Percentiles rank a stretch among this genome's conserved stretches.
phyloP scores from a whole-genome alignment of 345 rosid genomes.

The Pistacia vera region DNA sequence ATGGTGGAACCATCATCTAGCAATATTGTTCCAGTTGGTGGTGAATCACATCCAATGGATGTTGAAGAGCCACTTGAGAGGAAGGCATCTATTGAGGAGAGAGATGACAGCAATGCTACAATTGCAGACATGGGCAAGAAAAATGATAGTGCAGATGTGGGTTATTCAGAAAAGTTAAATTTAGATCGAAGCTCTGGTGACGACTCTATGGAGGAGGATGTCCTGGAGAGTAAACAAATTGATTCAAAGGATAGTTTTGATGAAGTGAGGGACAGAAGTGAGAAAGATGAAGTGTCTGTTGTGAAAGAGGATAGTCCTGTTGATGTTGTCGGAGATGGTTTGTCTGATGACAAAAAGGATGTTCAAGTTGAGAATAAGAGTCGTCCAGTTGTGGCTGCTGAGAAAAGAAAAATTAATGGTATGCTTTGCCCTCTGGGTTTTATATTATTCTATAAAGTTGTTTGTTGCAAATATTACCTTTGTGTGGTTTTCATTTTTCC shows the following conservation, averaged over 20 bases:
- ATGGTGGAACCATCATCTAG: slow-evolving; percentile 80
- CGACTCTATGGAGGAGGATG: slow-evolving; percentile 95
- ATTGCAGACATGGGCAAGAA: slow-evolving; percentile 68
- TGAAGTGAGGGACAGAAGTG: slow-evolving; percentile 55
- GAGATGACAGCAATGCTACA: slow-evolving; percentile 63
- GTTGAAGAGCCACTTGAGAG: slow-evolving; percentile 77
- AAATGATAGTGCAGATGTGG: slow-evolving; percentile 65
- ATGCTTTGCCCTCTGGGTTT: slow-evolving; percentile 23
- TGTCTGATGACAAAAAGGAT: slow-evolving; percentile 40
- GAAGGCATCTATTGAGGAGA: slow-evolving; percentile 63
- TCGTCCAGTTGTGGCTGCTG: slow-evolving; percentile 41
- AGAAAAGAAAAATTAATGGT: slow-evolving; percentile 89
- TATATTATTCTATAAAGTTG: neutral
- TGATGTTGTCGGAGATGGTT: slow-evolving; percentile 49
- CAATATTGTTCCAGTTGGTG: slow-evolving; percentile 56
- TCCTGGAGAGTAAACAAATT: slow-evolving; percentile 70
- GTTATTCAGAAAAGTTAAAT: slow-evolving; percentile 85
- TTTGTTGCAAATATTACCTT: slow-evolving; percentile 4
- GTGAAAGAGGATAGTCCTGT: slow-evolving; percentile 47
- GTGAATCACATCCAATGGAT: slow-evolving; percentile 89
- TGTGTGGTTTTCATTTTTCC: neutral
- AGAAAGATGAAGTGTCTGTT: slow-evolving; percentile 42
- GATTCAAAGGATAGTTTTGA: slow-evolving; percentile 63
- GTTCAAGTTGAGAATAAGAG: slow-evolving; percentile 39
- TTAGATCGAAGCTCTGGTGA: slow-evolving; percentile 98